Conservation (phyloP, 768 basidiomycete genomes). For the Clathrus columnatus region DNA sequence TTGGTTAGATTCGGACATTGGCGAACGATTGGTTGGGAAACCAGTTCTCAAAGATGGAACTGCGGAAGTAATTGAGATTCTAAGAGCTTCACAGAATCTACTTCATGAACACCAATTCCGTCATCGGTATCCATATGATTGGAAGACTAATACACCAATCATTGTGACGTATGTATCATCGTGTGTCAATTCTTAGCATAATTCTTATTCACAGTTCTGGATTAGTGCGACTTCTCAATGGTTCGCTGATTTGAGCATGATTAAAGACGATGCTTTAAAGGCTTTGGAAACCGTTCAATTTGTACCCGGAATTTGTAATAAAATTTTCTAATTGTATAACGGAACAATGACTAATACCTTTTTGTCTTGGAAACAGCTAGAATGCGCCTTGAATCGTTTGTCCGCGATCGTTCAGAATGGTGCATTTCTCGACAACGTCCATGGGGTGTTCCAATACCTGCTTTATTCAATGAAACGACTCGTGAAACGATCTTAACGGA, state of each 20-base stretch:
- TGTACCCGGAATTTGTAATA: constrained; percentile 65
- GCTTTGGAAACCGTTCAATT: constrained; percentile 68
- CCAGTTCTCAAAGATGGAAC: constrained; percentile 69
- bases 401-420: constrained; percentile 90
- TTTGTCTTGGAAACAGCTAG: constrained; percentile 43
- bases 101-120: constrained; percentile 61
- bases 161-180: constrained; percentile 63
- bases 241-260: constrained; percentile 86
- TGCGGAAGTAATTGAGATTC: constrained; percentile 51
- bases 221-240: constrained; percentile 87
- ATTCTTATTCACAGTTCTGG: not conserved
- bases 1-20: constrained; percentile 39
- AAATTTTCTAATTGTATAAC: constrained; percentile 6
- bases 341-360: not conserved
- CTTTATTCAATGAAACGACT: constrained; percentile 58
- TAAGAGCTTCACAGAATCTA: constrained; percentile 44
- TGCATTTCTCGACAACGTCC: constrained; percentile 96
- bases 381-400: constrained; percentile 80
- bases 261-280: constrained; percentile 67
- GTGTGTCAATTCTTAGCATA: not conserved
- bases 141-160: constrained; percentile 89
- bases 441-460: constrained; percentile 97
- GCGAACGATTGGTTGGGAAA: constrained; percentile 47
- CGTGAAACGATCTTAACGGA: constrained; percentile 57
- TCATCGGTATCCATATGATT: constrained; percentile 94